A percentile compares a stretch with the other conserved stretches of the same genome.
phyloP scores from a whole-genome alignment of 495 filamentous ascomycete genomes.

The Margaritispora aquatica region DNA sequence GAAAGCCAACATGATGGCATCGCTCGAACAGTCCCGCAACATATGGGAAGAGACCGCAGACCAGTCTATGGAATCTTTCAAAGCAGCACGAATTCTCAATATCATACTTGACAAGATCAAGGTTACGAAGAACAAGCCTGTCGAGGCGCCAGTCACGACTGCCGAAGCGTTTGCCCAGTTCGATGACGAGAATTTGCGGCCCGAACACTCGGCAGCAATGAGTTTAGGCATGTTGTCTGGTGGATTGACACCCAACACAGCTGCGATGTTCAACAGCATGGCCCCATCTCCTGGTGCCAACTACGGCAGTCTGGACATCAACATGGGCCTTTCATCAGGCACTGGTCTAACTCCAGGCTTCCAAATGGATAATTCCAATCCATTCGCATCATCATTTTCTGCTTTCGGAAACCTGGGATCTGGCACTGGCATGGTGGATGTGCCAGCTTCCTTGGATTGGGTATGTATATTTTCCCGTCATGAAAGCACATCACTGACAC shows the following conservation, averaged over 20 bases:
- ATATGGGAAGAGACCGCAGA: conserved; percentile 76
- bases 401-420: conserved; percentile 19
- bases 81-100: conserved; percentile 67
- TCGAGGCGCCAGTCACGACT: conserved; percentile 16
- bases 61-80: conserved; percentile 81
- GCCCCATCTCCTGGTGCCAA: conserved; percentile 19
- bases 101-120: conserved; percentile 77
- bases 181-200: conserved; percentile 30
- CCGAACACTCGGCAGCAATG: conserved; percentile 70
- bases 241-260: conserved; percentile 57
- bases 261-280: conserved; percentile 20
- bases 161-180: conserved; percentile 21
- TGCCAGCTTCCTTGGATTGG: conserved; percentile 24
- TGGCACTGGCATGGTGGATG: conserved; percentile 23
- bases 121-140: conserved; percentile 2
- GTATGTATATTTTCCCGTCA: conserved; percentile 9
- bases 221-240: conserved; percentile 73
- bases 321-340: conserved; percentile 14
- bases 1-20: conserved; percentile 65
- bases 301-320: conserved; percentile 20
- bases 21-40: conserved; percentile 61
- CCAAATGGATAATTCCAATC: conserved; percentile 14
- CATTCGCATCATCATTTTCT: conserved; percentile 17
- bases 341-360: conserved; percentile 21
- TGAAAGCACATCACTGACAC: background rate